phyloP scores from a whole-genome alignment of 1,284 basidiomycete genomes.

The Cryptococcus hybrid region DNA sequence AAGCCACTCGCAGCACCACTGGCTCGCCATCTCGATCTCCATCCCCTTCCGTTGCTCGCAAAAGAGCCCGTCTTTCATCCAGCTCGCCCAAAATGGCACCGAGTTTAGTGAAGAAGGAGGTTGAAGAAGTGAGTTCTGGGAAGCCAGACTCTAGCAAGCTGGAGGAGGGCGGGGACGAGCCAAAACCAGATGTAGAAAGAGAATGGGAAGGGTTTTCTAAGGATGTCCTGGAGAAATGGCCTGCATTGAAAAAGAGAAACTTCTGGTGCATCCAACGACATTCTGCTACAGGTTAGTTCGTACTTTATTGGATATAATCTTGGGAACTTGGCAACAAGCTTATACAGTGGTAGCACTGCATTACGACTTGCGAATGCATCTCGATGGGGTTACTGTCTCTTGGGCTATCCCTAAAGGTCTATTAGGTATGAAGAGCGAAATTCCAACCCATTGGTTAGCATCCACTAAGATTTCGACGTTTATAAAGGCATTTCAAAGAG shows the following conservation, averaged over 20 bases:
- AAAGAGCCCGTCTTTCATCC: not conserved
- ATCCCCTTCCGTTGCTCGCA: not conserved
- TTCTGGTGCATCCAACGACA: constrained; percentile 45
- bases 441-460: no score
- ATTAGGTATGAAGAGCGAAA: constrained; percentile 16
- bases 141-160: not conserved
- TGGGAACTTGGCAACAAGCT: not conserved
- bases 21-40: not conserved
- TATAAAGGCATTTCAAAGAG: constrained; percentile 26
- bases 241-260: constrained; percentile 31
- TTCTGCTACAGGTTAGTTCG: constrained; percentile 32
- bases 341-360: constrained; percentile 26
- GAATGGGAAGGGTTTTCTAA: constrained; percentile 20
- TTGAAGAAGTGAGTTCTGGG: not conserved
- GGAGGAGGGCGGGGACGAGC: not conserved
- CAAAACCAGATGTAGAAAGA: not conserved
- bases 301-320: not conserved
- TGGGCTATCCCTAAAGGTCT: constrained; percentile 43
- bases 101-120: not conserved
- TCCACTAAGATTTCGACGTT: not conserved
- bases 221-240: constrained; percentile 26
- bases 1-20: not conserved
- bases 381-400: constrained; percentile 29
- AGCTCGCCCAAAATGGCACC: not conserved
- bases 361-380: constrained; percentile 40